Evolutionary conservation across 192 early-diverging fungal genomes (phyloP).

Genomic region (Coemansia sp.): DNA sequence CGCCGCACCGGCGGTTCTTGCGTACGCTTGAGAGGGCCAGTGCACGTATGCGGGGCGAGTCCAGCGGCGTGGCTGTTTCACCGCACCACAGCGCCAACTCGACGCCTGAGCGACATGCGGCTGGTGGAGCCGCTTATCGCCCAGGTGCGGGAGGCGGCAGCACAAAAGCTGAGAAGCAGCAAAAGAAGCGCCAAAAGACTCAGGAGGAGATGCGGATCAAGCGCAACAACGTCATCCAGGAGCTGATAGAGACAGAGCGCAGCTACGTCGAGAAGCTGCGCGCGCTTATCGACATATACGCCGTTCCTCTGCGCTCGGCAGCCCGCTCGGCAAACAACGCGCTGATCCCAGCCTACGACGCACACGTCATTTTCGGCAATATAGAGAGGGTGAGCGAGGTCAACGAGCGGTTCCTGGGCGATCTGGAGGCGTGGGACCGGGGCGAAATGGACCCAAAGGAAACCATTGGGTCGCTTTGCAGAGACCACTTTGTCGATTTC

Average conservation of each 20-base stretch:
- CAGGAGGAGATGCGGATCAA: slow-evolving; percentile 50
- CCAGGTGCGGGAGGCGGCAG: not conserved
- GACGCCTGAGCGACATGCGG: slow-evolving; percentile 10
- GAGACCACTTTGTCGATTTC: slow-evolving; percentile 61
- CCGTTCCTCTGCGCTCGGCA: slow-evolving; percentile 57
- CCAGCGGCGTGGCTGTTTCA: slow-evolving; percentile 24
- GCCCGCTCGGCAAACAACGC: slow-evolving; percentile 57
- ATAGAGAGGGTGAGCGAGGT: slow-evolving; percentile 60
- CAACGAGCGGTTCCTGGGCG: slow-evolving; percentile 60
- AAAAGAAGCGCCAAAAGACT: slow-evolving; percentile 38
- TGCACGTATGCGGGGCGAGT: slow-evolving; percentile 40
- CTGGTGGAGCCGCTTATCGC: not conserved
- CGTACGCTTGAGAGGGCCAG: slow-evolving; percentile 49
- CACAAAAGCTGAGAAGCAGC: slow-evolving; percentile 14
- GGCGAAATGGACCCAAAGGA: slow-evolving; percentile 55
- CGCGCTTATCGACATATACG: slow-evolving; percentile 60
- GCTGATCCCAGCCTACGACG: slow-evolving; percentile 61
- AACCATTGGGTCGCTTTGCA: slow-evolving; percentile 55
- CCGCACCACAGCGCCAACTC: slow-evolving; percentile 23
- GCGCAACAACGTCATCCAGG: slow-evolving; percentile 59
- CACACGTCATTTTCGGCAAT: slow-evolving; percentile 65
- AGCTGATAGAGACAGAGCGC: slow-evolving; percentile 64
- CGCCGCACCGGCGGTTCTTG: slow-evolving; percentile 51
- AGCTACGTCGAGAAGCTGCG: slow-evolving; percentile 65
- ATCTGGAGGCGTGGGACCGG: slow-evolving; percentile 49